Percentiles rank a stretch among this genome's conserved stretches.
Conservation (phyloP, 495 filamentous ascomycete species). For the Xylaria sp. region DNA sequence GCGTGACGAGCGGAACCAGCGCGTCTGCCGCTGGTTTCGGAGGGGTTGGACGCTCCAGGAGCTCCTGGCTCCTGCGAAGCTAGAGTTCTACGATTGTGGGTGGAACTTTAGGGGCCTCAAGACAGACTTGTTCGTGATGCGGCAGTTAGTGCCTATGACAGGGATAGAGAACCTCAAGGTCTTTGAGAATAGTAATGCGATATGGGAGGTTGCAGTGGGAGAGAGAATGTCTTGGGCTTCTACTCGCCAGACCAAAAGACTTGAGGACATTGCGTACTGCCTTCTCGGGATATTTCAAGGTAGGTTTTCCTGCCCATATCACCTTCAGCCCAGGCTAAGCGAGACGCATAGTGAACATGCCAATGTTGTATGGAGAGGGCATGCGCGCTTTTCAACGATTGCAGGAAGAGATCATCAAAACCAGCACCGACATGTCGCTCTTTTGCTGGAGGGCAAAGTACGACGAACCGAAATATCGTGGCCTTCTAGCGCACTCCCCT, state of each 20-base stretch:
- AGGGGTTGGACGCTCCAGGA: constrained; percentile 34
- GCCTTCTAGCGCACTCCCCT: constrained; percentile 6
- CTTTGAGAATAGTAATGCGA: not conserved
- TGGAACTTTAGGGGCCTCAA: constrained; percentile 35
- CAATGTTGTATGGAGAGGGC: constrained; percentile 13
- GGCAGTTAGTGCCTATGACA: not conserved
- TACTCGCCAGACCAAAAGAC: constrained; percentile 28
- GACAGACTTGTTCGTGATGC: constrained; percentile 19
- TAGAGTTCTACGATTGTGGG: constrained; percentile 38
- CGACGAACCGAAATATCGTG: not conserved
- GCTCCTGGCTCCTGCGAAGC: constrained; percentile 26
- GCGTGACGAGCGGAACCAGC: not conserved
- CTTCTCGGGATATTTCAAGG: constrained; percentile 32
- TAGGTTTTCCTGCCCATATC: not conserved
- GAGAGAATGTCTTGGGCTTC: constrained; percentile 35
- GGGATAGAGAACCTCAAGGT: not conserved
- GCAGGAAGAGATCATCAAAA: constrained; percentile 6
- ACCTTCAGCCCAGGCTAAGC: not conserved
- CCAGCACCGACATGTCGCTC: constrained; percentile 7
- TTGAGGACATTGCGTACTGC: constrained; percentile 37
- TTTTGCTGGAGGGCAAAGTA: constrained; percentile 1
- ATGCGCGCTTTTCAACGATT: not conserved
- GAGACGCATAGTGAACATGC: constrained; percentile 3
- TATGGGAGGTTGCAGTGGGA: constrained; percentile 20
- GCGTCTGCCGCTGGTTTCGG: not conserved